Evolutionary conservation across 371 early-diverging fungal species (phyloP).

Genomic region (Mortierella sp.): DNA sequence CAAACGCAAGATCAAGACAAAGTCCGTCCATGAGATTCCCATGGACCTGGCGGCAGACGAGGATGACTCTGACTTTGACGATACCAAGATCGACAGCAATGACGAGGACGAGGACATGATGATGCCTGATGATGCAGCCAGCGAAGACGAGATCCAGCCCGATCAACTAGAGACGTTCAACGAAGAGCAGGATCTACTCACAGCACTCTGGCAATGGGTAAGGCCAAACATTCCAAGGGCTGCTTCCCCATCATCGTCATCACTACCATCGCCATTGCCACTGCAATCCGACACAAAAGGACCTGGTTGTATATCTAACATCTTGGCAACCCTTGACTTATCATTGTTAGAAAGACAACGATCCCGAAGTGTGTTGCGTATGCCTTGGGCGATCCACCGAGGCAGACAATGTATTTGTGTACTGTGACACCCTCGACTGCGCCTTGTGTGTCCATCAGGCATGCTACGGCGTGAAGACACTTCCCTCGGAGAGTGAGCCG

Average conservation of each 20-base stretch:
- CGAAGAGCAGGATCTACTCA: slow-evolving; percentile 47
- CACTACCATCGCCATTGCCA: neutral
- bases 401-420: slow-evolving; percentile 57
- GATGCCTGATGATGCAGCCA: slow-evolving; percentile 40
- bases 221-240: neutral
- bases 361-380: slow-evolving; percentile 63
- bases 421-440: slow-evolving; percentile 62
- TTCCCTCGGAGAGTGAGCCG: slow-evolving; percentile 56
- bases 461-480: slow-evolving; percentile 56
- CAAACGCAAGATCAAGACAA: slow-evolving; percentile 52
- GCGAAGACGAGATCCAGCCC: slow-evolving; percentile 33
- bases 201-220: slow-evolving; percentile 51
- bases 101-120: slow-evolving; percentile 51
- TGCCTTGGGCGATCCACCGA: slow-evolving; percentile 59
- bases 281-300: neutral
- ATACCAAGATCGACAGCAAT: slow-evolving; percentile 36
- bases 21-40: slow-evolving; percentile 48
- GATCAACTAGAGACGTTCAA: slow-evolving; percentile 33
- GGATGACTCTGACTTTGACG: slow-evolving; percentile 53
- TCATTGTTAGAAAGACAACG: slow-evolving; percentile 53
- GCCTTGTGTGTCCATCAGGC: slow-evolving; percentile 61
- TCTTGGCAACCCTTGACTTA: neutral
- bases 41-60: slow-evolving; percentile 47
- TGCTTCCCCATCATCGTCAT: neutral
- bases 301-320: neutral